Conservation (phyloP, 129 eudicot species). For the Flaveria robusta region DNA sequence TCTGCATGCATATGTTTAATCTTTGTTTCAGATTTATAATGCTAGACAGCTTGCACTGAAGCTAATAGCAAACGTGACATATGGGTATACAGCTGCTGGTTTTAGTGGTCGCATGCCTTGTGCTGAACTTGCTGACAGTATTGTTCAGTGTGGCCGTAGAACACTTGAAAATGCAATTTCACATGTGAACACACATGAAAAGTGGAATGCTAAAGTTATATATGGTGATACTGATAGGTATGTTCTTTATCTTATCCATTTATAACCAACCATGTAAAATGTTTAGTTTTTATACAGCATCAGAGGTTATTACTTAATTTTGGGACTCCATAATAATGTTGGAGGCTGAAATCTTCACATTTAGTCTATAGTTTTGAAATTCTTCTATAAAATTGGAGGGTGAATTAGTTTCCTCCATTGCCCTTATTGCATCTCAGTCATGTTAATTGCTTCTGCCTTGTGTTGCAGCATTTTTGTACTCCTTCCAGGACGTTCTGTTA, state of each 20-base stretch:
- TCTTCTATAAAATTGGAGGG: background rate
- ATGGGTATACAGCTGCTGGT: slow-evolving; percentile 99
- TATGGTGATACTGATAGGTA: slow-evolving; percentile 99
- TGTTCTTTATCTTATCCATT: slow-evolving; percentile 14
- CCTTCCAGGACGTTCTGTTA: slow-evolving; percentile 74
- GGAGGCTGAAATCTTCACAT: background rate
- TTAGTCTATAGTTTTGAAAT: background rate
- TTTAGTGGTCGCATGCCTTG: slow-evolving; percentile 99
- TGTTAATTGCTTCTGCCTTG: slow-evolving; percentile 1
- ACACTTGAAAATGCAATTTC: slow-evolving; percentile 85
- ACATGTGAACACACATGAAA: slow-evolving; percentile 64
- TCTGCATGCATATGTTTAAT: slow-evolving; percentile 4
- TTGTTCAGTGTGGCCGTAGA: slow-evolving; percentile 97
- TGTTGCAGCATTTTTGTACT: slow-evolving; percentile 92
- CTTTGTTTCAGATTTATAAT: slow-evolving; percentile 60
- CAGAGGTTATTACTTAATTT: background rate
- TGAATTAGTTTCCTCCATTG: background rate
- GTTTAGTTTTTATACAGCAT: background rate
- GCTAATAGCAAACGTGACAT: slow-evolving; percentile 92
- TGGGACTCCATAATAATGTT: background rate
- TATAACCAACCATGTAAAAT: slow-evolving; percentile 3
- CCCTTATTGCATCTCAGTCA: background rate
- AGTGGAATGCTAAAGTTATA: slow-evolving; percentile 87
- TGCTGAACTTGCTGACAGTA: slow-evolving; percentile 99
- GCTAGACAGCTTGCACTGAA: slow-evolving; percentile 97